phyloP scores from a whole-genome alignment of 2,329 filamentous ascomycete genomes.

The Colletotrichum lindemuthianum region DNA sequence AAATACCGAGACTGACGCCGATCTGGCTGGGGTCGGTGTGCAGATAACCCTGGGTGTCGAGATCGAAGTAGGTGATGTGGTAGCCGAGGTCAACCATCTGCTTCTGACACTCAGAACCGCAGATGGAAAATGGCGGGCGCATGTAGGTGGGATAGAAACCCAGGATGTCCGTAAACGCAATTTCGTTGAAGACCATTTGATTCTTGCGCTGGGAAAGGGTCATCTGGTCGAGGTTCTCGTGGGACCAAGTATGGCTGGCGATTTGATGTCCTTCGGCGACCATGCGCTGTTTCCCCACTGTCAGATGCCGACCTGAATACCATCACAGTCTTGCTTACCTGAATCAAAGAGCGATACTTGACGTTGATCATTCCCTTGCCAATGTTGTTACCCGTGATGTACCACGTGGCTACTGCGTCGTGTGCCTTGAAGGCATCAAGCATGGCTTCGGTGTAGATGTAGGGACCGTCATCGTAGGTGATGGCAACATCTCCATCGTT shows the following conservation, averaged over 20 bases:
- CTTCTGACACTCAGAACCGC: constrained; percentile 37
- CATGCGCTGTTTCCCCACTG: constrained; percentile 47
- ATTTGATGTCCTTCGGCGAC: constrained; percentile 57
- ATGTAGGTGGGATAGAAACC: constrained; percentile 59
- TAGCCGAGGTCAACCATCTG: constrained; percentile 34
- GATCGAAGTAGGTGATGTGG: constrained; percentile 34
- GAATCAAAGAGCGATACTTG: constrained; percentile 46
- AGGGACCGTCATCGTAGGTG: constrained; percentile 51
- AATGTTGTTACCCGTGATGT: constrained; percentile 47
- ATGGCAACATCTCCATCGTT: constrained; percentile 46
- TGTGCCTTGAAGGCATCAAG: constrained; percentile 47
- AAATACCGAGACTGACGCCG: constrained; percentile 45
- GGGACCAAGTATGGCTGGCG: constrained; percentile 59
- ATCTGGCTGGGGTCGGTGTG: constrained; percentile 37
- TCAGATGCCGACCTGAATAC: too few relatives aligned
- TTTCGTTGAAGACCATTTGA: constrained; percentile 58
- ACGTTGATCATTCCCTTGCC: constrained; percentile 48
- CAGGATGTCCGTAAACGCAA: constrained; percentile 54
- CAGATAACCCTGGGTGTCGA: constrained; percentile 44
- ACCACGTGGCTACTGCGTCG: constrained; percentile 49
- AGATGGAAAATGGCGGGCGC: constrained; percentile 41
- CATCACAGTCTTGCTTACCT: constrained; percentile 34
- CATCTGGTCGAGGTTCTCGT: constrained; percentile 52
- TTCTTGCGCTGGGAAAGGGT: constrained; percentile 44
- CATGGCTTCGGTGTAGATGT: constrained; percentile 45